phyloP scores from a whole-genome alignment of 139 green algal species.

The Ettlia oleoabundans region DNA sequence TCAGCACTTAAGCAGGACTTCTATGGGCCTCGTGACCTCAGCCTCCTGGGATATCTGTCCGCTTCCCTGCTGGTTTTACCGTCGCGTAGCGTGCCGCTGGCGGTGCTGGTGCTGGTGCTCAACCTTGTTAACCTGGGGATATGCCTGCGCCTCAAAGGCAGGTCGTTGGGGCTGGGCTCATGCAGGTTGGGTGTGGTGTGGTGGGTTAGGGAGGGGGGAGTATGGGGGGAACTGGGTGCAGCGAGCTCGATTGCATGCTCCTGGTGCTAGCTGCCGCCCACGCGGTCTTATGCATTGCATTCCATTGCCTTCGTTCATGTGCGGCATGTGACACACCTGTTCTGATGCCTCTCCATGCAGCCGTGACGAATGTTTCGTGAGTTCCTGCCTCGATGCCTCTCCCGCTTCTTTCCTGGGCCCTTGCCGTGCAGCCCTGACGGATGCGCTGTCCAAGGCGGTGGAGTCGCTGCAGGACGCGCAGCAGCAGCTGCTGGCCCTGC shows the following conservation, averaged over 20 bases:
- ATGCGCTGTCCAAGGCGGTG: background rate
- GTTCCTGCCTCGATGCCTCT: background rate
- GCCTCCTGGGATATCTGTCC: background rate
- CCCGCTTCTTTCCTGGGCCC: background rate
- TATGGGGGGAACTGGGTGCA: no score
- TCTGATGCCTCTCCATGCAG: no score
- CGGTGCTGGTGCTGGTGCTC: constrained; percentile 15
- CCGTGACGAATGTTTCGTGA: background rate
- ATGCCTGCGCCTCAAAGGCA: constrained; percentile 2
- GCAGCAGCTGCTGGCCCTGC: constrained; percentile 23
- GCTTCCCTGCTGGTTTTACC: background rate
- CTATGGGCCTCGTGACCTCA: background rate
- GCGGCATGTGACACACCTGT: no score
- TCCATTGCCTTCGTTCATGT: no score
- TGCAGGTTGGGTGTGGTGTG: no score
- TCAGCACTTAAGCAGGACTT: background rate
- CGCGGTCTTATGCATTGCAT: no score
- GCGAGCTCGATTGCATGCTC: no score
- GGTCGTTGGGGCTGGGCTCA: background rate
- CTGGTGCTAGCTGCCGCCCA: no score
- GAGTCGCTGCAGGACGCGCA: background rate
- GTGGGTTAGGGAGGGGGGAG: no score
- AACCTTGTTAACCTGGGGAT: constrained; percentile 12
- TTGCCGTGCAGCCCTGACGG: constrained; percentile 2
- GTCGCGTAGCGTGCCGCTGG: background rate